Percentiles rank a stretch among this genome's conserved stretches.
Evolutionary conservation across 2,329 filamentous ascomycete species (phyloP).

Genomic region (Ascochyta rabiei): DNA sequence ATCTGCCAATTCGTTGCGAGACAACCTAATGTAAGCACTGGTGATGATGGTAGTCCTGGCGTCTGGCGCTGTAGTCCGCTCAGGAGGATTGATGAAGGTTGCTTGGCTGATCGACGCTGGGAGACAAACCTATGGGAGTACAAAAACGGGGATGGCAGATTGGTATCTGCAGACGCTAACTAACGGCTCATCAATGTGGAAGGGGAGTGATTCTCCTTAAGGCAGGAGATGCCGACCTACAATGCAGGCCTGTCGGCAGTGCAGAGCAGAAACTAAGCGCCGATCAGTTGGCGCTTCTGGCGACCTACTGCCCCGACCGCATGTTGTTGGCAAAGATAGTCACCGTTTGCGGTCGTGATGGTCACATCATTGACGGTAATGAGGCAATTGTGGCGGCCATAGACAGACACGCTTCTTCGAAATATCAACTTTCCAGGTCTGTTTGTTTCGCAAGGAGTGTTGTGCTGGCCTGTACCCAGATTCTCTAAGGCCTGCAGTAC

Average conservation of each 20-base stretch:
- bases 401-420: too few relatives aligned
- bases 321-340: too few relatives aligned
- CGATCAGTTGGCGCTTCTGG: background rate
- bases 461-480: too few relatives aligned
- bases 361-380: too few relatives aligned
- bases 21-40: background rate
- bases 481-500: too few relatives aligned
- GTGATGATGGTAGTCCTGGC: background rate
- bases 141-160: background rate
- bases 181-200: background rate
- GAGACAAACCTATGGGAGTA: background rate
- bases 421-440: too few relatives aligned
- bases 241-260: background rate
- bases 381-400: too few relatives aligned
- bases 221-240: background rate
- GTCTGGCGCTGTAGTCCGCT: background rate
- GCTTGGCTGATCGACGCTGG: background rate
- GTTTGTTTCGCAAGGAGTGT: too few relatives aligned
- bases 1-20: background rate
- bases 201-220: background rate
- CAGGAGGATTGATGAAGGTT: conserved; percentile 3
- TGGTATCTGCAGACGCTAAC: background rate
- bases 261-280: background rate
- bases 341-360: too few relatives aligned
- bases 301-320: background rate